phyloP scores from a whole-genome alignment of 2,329 filamentous ascomycete species.

The Shiraia sp. region DNA sequence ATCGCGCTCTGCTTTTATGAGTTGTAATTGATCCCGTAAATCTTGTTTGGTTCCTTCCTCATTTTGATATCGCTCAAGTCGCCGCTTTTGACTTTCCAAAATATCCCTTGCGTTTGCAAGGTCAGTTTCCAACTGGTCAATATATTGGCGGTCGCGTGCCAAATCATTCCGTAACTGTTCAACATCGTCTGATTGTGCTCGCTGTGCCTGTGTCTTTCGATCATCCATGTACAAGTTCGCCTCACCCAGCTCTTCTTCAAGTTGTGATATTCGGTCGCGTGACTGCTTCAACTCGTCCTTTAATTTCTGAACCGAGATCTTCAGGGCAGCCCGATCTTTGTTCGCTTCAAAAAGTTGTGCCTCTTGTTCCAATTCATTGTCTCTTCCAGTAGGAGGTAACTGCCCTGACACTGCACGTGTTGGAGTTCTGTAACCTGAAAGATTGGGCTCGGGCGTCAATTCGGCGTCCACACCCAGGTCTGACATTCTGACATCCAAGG shows the following conservation, averaged over 20 bases:
- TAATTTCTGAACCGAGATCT: slow-evolving; percentile 46
- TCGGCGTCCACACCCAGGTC: slow-evolving; percentile 42
- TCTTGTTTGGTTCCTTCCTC: slow-evolving; percentile 52
- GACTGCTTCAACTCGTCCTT: slow-evolving; percentile 49
- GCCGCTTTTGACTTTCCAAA: slow-evolving; percentile 51
- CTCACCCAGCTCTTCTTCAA: slow-evolving; percentile 54
- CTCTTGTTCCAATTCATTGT: slow-evolving; percentile 54
- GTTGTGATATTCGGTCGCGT: slow-evolving; percentile 47
- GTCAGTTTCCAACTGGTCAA: slow-evolving; percentile 54
- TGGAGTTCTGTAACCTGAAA: slow-evolving; percentile 39
- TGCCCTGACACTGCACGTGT: slow-evolving; percentile 36
- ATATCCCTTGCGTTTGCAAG: slow-evolving; percentile 49
- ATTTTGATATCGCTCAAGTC: slow-evolving; percentile 49
- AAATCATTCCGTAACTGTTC: slow-evolving; percentile 51
- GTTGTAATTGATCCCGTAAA: slow-evolving; percentile 55
- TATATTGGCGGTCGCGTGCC: slow-evolving; percentile 53
- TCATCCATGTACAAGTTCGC: slow-evolving; percentile 51
- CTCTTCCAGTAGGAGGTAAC: slow-evolving; percentile 37
- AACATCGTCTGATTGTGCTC: slow-evolving; percentile 47
- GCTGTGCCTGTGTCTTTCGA: slow-evolving; percentile 42
- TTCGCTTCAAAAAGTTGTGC: slow-evolving; percentile 55
- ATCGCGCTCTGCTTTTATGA: slow-evolving; percentile 53
- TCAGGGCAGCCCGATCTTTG: slow-evolving; percentile 50
- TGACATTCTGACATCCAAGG: slow-evolving; percentile 40
- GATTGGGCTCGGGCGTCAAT: slow-evolving; percentile 36